phyloP scores from a whole-genome alignment of 495 filamentous ascomycete species.

The Hypoxylon rickii region DNA sequence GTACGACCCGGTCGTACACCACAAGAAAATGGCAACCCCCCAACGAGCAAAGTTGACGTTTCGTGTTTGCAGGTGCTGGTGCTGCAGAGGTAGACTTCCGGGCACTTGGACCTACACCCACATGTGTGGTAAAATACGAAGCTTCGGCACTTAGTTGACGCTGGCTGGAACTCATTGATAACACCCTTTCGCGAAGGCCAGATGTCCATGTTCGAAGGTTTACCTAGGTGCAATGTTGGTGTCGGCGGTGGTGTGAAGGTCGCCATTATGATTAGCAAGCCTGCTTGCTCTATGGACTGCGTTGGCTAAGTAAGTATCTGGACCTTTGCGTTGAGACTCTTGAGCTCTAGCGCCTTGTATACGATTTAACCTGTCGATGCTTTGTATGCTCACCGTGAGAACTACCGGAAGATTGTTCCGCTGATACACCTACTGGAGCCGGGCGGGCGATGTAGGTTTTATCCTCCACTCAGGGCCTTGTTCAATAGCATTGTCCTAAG shows the following conservation, averaged over 20 bases:
- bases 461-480: neutral
- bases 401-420: too few species aligned
- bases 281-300: slow-evolving; percentile 19
- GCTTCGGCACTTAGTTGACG: neutral
- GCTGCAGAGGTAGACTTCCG: slow-evolving; percentile 5
- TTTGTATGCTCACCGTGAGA: too few species aligned
- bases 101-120: slow-evolving; percentile 9
- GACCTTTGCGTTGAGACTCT: too few species aligned
- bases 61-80: neutral
- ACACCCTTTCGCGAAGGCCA: neutral
- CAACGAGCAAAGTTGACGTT: slow-evolving; percentile 9
- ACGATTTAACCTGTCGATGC: neutral
- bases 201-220: neutral
- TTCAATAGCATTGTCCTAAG: slow-evolving; percentile 4
- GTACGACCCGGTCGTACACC: neutral
- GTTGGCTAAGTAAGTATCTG: neutral
- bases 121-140: slow-evolving; percentile 19
- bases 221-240: neutral
- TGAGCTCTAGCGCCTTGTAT: neutral
- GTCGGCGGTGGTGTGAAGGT: neutral
- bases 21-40: slow-evolving; percentile 20
- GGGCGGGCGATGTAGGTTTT: too few species aligned
- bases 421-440: too few species aligned
- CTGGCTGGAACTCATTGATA: neutral
- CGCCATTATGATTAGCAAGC: slow-evolving; percentile 23